Percentiles rank a stretch among this genome's conserved stretches.
Conservation (phyloP, 257 asterid genomes). For the Rehmannia glutinosa region DNA sequence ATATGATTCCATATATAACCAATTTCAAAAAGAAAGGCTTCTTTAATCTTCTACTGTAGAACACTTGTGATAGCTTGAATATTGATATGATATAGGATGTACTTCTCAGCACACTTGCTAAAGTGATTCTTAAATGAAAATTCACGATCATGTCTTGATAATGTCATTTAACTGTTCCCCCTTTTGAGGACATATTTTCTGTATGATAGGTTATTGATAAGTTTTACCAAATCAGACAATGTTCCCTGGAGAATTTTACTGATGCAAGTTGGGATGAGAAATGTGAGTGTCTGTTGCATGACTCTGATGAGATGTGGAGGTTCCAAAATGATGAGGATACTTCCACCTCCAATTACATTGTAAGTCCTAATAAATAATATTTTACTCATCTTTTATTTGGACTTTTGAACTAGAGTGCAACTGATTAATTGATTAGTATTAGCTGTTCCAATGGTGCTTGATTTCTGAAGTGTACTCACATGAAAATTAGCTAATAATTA, state of each 20-base stretch:
- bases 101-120: neutral
- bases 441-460: slow-evolving; percentile 2
- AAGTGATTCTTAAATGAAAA: neutral
- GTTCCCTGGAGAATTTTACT: slow-evolving; percentile 30
- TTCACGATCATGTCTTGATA: neutral
- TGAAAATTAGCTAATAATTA: neutral
- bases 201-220: slow-evolving; percentile 68
- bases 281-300: slow-evolving; percentile 67
- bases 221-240: slow-evolving; percentile 71
- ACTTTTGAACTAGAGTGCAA: neutral
- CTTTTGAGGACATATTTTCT: slow-evolving; percentile 14
- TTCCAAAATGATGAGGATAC: slow-evolving; percentile 61
- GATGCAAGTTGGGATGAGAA: slow-evolving; percentile 73
- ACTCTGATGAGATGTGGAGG: slow-evolving; percentile 77
- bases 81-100: neutral
- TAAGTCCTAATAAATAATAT: slow-evolving; percentile 35
- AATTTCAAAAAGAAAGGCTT: neutral
- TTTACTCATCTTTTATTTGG: neutral
- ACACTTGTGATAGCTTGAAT: slow-evolving; percentile 1
- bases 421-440: neutral
- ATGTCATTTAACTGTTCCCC: slow-evolving; percentile 9
- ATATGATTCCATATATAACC: slow-evolving; percentile 4
- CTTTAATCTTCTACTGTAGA: slow-evolving; percentile 1
- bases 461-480: neutral
- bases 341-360: slow-evolving; percentile 72